phyloP scores from a whole-genome alignment of 495 filamentous ascomycete genomes.

The Podospora conica region DNA sequence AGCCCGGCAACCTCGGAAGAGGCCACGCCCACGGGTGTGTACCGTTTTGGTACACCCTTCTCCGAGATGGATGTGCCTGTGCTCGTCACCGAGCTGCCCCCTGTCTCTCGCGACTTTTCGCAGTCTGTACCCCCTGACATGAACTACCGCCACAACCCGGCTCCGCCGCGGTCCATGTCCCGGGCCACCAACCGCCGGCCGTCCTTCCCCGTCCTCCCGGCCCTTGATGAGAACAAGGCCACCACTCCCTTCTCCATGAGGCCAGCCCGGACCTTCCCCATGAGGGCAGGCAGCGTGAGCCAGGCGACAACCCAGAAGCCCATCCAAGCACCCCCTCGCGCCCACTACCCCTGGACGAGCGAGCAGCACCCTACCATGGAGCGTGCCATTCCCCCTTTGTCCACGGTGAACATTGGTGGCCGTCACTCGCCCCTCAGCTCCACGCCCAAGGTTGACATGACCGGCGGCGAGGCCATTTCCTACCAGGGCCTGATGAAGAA shows the following conservation, averaged over 20 bases:
- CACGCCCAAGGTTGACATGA: constrained; percentile 29
- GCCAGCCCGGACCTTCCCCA: constrained; percentile 28
- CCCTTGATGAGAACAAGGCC: constrained; percentile 47
- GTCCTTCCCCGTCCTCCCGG: constrained; percentile 51
- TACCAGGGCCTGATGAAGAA: constrained; percentile 91
- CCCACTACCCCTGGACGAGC: constrained; percentile 43
- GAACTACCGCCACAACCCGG: constrained; percentile 52
- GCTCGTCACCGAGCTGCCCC: constrained; percentile 62
- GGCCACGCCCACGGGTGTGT: constrained; percentile 48
- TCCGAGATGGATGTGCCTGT: constrained; percentile 89
- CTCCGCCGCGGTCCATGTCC: constrained; percentile 44
- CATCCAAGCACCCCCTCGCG: constrained; percentile 41
- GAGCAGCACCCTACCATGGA: constrained; percentile 34
- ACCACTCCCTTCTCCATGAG: constrained; percentile 25
- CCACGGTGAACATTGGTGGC: constrained; percentile 48
- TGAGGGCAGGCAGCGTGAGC: constrained; percentile 21
- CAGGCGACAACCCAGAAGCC: constrained; percentile 23
- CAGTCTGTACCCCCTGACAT: constrained; percentile 94
- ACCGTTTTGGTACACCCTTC: constrained; percentile 71
- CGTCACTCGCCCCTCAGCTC: constrained; percentile 23
- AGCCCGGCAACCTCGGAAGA: constrained; percentile 43
- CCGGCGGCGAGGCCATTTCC: constrained; percentile 44
- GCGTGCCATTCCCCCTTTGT: constrained; percentile 29
- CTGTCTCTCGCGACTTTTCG: constrained; percentile 63
- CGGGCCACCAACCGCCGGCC: constrained; percentile 52